Evolutionary conservation across 1,139 yeast species (phyloP), one percentile per base, ranked within the genome.

Genomic region (Taiozyma sp.): DNA sequence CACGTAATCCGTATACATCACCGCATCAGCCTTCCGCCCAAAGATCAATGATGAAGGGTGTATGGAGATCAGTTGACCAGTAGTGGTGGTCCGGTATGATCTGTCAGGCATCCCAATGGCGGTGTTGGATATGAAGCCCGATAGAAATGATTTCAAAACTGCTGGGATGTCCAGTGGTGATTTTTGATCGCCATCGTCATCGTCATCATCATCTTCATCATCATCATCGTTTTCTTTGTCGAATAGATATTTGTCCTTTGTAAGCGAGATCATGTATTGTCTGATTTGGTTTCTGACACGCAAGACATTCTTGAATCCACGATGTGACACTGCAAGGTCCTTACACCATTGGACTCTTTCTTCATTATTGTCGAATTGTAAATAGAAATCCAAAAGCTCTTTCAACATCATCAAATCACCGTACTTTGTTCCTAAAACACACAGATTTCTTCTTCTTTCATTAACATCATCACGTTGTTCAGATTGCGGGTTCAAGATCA

Each of bases 91-190:
- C 64, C 96, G 77, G 70, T 86, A 95, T 4, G 96, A 87, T 61
- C 97, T 78, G 66, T 95, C 99, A 0, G 99, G 97, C 83, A 89
- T 82, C 8, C 97, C 96, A 22, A 93, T 82, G 0, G 99, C 99
- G 0, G 96, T 85, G 66, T 93, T 92, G 51, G 85, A 78, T 32
- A 89, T 78, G 62, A 79, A 93, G 0, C 99, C 99, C 46, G 79
- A 76, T 45, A 95, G 70, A 67, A 95, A 95, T 9, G 91, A 78
- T 65, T 88, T 88, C 50, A 93, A 71, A 6, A 93, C 75, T 3
- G 73, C 67, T 14, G 86, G 80, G 44, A 85, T 77, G 57, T 84
- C 84, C 49, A 80, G 60, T 27, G 76, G 67, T 24, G 57, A 58
- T 7, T 57, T 56, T 8, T 47, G 51, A 3, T 51, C 57, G 1